Conservation (phyloP, 768 basidiomycete genomes). For the Amyloporia xantha region DNA sequence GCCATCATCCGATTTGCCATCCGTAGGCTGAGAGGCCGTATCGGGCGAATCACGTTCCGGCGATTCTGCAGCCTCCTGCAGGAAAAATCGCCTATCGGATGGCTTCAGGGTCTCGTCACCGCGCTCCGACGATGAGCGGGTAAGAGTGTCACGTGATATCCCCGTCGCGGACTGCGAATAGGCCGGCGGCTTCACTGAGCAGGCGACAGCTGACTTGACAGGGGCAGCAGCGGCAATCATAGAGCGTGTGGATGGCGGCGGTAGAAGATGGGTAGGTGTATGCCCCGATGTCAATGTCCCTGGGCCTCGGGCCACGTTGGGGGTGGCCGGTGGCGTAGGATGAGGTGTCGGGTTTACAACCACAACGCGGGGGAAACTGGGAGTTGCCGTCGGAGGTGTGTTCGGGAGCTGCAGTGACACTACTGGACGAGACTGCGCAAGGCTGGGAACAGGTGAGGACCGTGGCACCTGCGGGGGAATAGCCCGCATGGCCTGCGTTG, state of each 20-base stretch:
- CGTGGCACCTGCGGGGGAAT: constrained; percentile 7
- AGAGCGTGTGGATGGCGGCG: constrained; percentile 19
- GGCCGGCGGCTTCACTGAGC: constrained; percentile 4
- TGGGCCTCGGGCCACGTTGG: constrained; percentile 25
- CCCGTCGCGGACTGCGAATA: constrained; percentile 2
- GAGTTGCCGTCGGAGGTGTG: constrained; percentile 19
- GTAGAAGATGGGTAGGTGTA: constrained; percentile 26
- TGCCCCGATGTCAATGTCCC: constrained; percentile 22
- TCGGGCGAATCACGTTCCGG: constrained; percentile 35
- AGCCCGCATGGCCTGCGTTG: constrained; percentile 12
- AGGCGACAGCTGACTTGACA: constrained; percentile 4
- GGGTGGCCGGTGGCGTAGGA: constrained; percentile 73
- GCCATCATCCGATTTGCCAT: constrained; percentile 2
- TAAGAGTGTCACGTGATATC: background rate
- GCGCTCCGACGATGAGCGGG: constrained; percentile 6
- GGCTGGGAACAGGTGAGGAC: constrained; percentile 5
- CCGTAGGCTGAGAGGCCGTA: constrained; percentile 13
- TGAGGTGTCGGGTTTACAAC: constrained; percentile 74
- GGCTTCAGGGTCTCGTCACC: constrained; percentile 28
- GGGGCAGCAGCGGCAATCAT: constrained; percentile 12
- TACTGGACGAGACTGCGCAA: constrained; percentile 19
- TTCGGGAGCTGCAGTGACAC: constrained; percentile 20
- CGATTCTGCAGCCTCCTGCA: constrained; percentile 31
- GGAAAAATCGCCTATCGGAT: constrained; percentile 38
- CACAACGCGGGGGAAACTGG: constrained; percentile 48